Evolutionary conservation across 768 basidiomycete species (phyloP).

Genomic region (Lenzites betulinus): DNA sequence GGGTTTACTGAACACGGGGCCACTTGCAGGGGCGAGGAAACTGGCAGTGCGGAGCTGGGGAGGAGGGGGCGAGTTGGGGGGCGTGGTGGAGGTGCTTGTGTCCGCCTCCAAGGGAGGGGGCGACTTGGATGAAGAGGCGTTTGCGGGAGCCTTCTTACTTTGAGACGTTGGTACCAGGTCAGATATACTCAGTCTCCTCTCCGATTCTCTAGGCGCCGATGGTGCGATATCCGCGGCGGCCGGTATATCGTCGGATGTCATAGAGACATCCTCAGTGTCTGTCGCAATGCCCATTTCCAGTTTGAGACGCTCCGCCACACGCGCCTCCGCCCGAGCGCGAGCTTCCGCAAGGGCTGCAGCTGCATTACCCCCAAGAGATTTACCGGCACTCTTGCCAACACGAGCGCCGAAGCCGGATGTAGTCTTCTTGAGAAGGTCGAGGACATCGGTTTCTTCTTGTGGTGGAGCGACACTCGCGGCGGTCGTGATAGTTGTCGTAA

Average conservation of each 20-base stretch:
- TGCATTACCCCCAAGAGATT: conserved; percentile 60
- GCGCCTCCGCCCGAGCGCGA: conserved; percentile 64
- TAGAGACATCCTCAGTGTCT: conserved; percentile 8
- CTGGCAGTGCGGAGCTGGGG: conserved; percentile 11
- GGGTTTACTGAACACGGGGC: conserved; percentile 63
- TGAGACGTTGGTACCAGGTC: conserved; percentile 47
- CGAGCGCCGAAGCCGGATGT: conserved; percentile 67
- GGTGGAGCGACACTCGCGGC: conserved; percentile 5
- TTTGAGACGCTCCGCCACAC: conserved; percentile 64
- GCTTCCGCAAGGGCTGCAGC: conserved; percentile 69
- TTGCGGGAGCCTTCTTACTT: conserved; percentile 16
- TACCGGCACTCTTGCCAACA: conserved; percentile 57
- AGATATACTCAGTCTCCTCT: conserved; percentile 55
- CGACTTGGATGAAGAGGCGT: background rate
- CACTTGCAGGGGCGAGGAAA: conserved; percentile 31
- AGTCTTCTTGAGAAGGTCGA: conserved; percentile 70
- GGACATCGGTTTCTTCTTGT: conserved; percentile 48
- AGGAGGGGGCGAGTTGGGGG: conserved; percentile 56
- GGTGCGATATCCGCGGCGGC: background rate
- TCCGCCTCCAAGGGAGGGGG: conserved; percentile 6
- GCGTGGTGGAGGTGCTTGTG: conserved; percentile 53
- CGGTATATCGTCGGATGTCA: conserved; percentile 8
- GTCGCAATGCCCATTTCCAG: conserved; percentile 34
- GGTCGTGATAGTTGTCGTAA: conserved; percentile 13
- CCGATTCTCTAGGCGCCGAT: conserved; percentile 5